phyloP scores from a whole-genome alignment of 352 stramenopile species.

The Pythium plurisporium region DNA sequence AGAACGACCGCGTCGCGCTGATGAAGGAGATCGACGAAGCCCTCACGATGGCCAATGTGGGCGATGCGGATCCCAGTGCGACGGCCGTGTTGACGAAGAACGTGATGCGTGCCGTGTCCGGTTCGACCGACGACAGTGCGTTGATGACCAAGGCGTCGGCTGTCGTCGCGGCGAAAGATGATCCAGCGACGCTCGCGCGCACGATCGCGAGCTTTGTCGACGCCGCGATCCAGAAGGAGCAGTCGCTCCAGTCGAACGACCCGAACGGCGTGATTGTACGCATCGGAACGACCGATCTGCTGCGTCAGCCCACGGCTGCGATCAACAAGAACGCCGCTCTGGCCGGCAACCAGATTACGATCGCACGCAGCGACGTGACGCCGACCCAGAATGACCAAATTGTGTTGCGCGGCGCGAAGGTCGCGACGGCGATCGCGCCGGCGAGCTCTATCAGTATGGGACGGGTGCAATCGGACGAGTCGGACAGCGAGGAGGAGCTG shows the following conservation, averaged over 20 bases:
- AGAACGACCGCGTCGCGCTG: slow-evolving; percentile 31
- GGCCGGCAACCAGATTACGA: slow-evolving; percentile 23
- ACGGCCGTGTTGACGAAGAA: slow-evolving; percentile 11
- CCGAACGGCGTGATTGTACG: slow-evolving; percentile 1
- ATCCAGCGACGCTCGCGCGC: slow-evolving; percentile 5
- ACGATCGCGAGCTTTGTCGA: slow-evolving; percentile 26
- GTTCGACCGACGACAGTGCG: slow-evolving; percentile 14
- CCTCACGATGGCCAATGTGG: slow-evolving; percentile 4
- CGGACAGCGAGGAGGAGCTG: not conserved
- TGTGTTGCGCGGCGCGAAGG: slow-evolving; percentile 16
- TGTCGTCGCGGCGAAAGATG: slow-evolving; percentile 25
- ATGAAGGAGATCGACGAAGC: slow-evolving; percentile 18
- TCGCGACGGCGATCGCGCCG: slow-evolving; percentile 9
- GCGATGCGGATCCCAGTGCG: no score
- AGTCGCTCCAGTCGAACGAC: slow-evolving; percentile 16
- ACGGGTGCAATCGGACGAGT: not conserved
- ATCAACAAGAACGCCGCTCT: slow-evolving; percentile 30
- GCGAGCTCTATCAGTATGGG: not conserved
- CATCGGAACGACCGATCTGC: slow-evolving; percentile 23
- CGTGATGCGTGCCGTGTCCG: slow-evolving; percentile 22
- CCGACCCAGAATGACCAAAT: slow-evolving; percentile 24
- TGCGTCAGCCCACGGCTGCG: slow-evolving; percentile 21
- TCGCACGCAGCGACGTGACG: slow-evolving; percentile 6
- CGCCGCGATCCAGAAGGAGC: slow-evolving; percentile 11
- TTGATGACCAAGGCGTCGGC: slow-evolving; percentile 35